These are phyloP conservation scores for Dictyostelium citrinum DNA, from an alignment of 78 protist genomes.

Conservation along the genomic window DNA sequence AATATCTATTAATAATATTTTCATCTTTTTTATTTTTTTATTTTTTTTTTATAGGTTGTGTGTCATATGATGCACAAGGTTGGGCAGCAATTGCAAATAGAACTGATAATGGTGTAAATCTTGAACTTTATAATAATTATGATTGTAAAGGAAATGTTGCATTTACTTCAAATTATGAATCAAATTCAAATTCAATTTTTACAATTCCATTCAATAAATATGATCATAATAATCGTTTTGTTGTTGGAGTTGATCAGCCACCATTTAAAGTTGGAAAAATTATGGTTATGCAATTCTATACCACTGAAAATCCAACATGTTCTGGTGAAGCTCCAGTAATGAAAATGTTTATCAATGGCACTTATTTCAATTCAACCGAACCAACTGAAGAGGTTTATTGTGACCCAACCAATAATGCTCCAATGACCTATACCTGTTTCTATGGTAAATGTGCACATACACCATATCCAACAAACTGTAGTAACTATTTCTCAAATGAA, in stretches of 20 bases:
- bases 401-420: not conserved
- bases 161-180: not conserved
- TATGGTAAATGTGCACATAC: not conserved
- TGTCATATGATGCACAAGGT: constrained; percentile 23
- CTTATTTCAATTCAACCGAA: not conserved
- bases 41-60: not conserved
- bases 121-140: not conserved
- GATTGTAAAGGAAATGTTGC: not conserved
- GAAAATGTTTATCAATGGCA: constrained; percentile 27
- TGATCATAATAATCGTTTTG: constrained; percentile 7
- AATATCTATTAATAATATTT: no score
- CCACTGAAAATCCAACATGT: not conserved
- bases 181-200: not conserved
- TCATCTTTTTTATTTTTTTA: not conserved
- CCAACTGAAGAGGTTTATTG: constrained; percentile 4
- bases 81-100: not conserved
- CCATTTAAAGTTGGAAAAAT: not conserved
- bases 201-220: constrained; percentile 21
- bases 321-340: not conserved
- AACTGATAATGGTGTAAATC: not conserved
- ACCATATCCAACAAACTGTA: constrained; percentile 8
- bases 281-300: constrained; percentile 35
- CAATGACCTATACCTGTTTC: not conserved
- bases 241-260: not conserved
- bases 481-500: not conserved